A percentile compares a stretch with the other conserved stretches of the same genome.
These are phyloP conservation scores for Teratosphaeria epicoccoides DNA, from an alignment of 2,329 filamentous ascomycete genomes.

Conservation along the genomic window DNA sequence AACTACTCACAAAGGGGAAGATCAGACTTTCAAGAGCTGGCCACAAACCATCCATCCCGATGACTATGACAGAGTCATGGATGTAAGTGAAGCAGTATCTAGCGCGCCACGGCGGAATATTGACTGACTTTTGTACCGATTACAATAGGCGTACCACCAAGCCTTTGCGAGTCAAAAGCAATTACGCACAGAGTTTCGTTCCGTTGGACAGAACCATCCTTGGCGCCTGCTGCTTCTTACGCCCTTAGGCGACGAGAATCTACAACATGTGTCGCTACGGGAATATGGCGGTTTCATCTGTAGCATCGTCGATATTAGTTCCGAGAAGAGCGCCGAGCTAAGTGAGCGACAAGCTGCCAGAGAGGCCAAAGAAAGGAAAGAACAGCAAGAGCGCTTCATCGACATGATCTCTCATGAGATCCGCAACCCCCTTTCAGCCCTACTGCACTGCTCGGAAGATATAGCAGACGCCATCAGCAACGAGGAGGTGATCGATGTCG, in stretches of 20 bases:
- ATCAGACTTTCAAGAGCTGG: conserved; percentile 35
- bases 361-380: conserved; percentile 34
- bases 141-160: conserved; percentile 27
- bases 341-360: conserved; percentile 32
- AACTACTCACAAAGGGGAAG: conserved; percentile 31
- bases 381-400: conserved; percentile 36
- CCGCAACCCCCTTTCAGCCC: conserved; percentile 26
- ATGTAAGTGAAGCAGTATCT: neutral
- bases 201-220: conserved; percentile 21
- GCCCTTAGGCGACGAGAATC: conserved; percentile 31
- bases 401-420: conserved; percentile 31
- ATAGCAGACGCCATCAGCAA: conserved; percentile 24
- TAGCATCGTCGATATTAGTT: conserved; percentile 37
- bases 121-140: no score
- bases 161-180: conserved; percentile 30
- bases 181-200: conserved; percentile 34
- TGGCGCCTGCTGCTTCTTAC: conserved; percentile 36
- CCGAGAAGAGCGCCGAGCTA: conserved; percentile 35
- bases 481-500: conserved; percentile 10
- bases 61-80: conserved; percentile 37
- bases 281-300: conserved; percentile 36
- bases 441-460: conserved; percentile 35
- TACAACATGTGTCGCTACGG: conserved; percentile 20
- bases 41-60: conserved; percentile 36
- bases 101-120: no score